Conservation (phyloP, 2,329 filamentous ascomycete genomes). For the Xylaria sp. region DNA sequence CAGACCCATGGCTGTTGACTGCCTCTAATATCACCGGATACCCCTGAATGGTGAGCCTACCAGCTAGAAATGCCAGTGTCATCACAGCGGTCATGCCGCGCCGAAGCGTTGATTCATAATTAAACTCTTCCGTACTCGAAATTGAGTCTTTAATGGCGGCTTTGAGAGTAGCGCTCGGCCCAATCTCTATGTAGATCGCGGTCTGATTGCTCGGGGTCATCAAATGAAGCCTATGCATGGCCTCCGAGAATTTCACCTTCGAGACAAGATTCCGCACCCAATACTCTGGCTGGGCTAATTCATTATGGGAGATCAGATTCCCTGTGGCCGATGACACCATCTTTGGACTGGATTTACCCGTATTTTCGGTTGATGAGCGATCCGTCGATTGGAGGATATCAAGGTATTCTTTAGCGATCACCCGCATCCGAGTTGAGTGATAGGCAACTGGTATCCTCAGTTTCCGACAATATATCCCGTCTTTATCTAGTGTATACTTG, state of each 20-base stretch:
- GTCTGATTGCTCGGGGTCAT: not conserved
- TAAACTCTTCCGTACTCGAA: not conserved
- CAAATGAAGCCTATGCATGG: not conserved
- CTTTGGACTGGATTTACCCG: not conserved
- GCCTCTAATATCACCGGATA: not conserved
- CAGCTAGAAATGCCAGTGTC: not conserved
- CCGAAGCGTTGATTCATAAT: constrained; percentile 7
- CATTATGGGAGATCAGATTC: not conserved
- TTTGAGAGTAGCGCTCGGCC: constrained; percentile 36
- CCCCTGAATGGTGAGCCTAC: not conserved
- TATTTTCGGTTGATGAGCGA: not conserved
- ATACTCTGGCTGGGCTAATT: not conserved
- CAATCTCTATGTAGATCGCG: constrained; percentile 34
- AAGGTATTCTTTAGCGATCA: too few relatives aligned
- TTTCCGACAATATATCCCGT: not conserved
- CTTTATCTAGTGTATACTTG: not conserved
- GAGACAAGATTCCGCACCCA: constrained; percentile 7
- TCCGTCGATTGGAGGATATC: too few relatives aligned
- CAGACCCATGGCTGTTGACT: not conserved
- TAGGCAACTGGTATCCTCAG: not conserved
- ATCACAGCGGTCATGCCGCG: not conserved
- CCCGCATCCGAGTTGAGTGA: not conserved
- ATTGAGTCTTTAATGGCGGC: constrained; percentile 11
- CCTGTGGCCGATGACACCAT: not conserved
- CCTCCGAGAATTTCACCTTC: not conserved